These are phyloP conservation scores for Cyclotella baltica DNA, from an alignment of 108 stramenopile species.

Conservation along the genomic window DNA sequence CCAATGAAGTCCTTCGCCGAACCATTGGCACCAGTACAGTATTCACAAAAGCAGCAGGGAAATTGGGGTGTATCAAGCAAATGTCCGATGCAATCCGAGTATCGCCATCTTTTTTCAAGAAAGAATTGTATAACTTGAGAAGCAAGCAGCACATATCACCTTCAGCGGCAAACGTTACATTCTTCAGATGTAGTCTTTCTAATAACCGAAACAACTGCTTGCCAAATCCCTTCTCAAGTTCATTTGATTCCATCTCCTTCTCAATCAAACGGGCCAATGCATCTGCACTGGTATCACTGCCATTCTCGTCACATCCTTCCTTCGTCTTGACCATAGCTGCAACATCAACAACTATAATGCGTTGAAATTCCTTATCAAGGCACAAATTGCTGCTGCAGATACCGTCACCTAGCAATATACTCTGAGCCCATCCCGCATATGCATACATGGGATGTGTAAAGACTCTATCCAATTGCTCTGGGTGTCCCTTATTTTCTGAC, in stretches of 20 bases:
- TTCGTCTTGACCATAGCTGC: conserved; percentile 33
- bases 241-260: conserved; percentile 35
- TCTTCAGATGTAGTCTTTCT: conserved; percentile 37
- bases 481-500: background rate
- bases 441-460: conserved; percentile 46
- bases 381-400: background rate
- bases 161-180: conserved; percentile 42
- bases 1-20: background rate
- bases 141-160: conserved; percentile 43
- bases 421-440: conserved; percentile 41
- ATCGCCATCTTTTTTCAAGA: conserved; percentile 3
- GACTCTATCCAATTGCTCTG: background rate
- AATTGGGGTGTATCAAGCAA: conserved; percentile 39
- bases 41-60: conserved; percentile 42
- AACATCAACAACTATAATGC: conserved; percentile 50
- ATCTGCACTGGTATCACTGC: conserved; percentile 5
- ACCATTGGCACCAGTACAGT: conserved; percentile 27
- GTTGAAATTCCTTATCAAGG: conserved; percentile 10
- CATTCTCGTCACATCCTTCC: conserved; percentile 18
- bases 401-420: conserved; percentile 21
- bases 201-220: conserved; percentile 48
- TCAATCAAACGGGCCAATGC: conserved; percentile 18
- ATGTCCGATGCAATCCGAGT: conserved; percentile 19
- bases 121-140: conserved; percentile 43
- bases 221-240: conserved; percentile 51